Conservation (phyloP, 1,284 basidiomycete genomes). For the Meripilus lineatus region DNA sequence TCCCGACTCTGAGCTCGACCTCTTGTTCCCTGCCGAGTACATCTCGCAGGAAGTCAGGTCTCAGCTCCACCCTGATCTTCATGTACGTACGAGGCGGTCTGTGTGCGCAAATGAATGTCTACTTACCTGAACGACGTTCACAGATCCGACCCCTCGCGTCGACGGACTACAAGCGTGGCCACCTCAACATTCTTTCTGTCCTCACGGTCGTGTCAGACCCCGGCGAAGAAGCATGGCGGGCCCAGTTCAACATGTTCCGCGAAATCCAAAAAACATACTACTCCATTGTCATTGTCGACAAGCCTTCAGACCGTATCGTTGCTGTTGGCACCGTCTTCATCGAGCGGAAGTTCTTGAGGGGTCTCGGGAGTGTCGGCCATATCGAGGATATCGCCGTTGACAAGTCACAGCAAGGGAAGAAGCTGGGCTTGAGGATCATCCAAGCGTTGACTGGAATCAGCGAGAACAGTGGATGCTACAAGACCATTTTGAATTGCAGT, state of each 20-base stretch:
- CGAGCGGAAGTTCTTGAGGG: conserved; percentile 90
- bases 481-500: conserved; percentile 96
- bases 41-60: conserved; percentile 58
- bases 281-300: conserved; percentile 79
- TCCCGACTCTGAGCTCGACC: conserved; percentile 64
- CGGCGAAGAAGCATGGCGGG: conserved; percentile 62
- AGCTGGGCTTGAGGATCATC: conserved; percentile 85
- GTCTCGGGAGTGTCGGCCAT: conserved; percentile 81
- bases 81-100: conserved; percentile 36
- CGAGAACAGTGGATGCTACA: conserved; percentile 80
- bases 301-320: conserved; percentile 73
- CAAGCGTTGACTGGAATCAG: conserved; percentile 78
- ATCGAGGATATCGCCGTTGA: conserved; percentile 98
- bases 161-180: conserved; percentile 80
- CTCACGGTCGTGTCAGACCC: conserved; percentile 79
- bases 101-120: neutral
- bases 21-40: conserved; percentile 67
- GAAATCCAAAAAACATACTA: conserved; percentile 69
- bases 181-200: conserved; percentile 79
- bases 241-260: conserved; percentile 63
- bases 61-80: conserved; percentile 49
- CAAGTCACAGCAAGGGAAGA: conserved; percentile 83
- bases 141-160: conserved; percentile 88
- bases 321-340: conserved; percentile 83
- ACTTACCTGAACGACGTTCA: conserved; percentile 1